These are phyloP conservation scores for Fusarium bactridioides DNA, from an alignment of 2,329 filamentous ascomycete species.

Conservation along the genomic window DNA sequence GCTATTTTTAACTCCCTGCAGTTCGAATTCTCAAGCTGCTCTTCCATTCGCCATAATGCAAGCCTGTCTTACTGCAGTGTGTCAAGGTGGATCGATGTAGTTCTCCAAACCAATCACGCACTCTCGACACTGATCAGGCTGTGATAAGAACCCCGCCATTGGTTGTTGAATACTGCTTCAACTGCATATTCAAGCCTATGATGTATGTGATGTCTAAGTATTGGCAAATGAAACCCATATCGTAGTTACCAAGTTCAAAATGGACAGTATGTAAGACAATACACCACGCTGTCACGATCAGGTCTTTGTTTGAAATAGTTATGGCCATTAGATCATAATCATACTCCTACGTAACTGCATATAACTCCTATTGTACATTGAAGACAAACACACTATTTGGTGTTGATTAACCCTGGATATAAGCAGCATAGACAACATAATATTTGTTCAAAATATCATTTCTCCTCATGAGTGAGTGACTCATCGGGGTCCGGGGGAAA, in stretches of 20 bases:
- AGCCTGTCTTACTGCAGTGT: neutral
- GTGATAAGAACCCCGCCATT: fast-evolving
- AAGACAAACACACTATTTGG: fast-evolving
- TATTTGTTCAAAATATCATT: neutral
- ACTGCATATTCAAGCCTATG: fast-evolving
- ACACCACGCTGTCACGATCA: fast-evolving
- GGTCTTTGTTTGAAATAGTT: fast-evolving
- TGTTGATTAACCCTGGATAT: fast-evolving
- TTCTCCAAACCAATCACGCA: neutral
- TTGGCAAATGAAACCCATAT: fast-evolving
- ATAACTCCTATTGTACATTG: fast-evolving
- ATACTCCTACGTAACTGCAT: fast-evolving
- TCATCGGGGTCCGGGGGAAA: neutral
- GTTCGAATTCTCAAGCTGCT: fast-evolving
- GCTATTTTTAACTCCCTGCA: neutral
- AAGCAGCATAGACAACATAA: fast-evolving
- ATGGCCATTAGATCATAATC: neutral
- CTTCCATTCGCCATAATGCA: neutral
- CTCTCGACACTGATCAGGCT: fast-evolving
- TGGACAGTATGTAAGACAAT: fast-evolving
- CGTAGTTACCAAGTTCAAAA: fast-evolving
- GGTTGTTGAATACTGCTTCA: neutral
- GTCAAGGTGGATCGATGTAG: neutral
- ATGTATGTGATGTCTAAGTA: too few species aligned
- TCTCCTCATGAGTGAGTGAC: neutral